These are phyloP conservation scores for Acarospora socialis DNA, from an alignment of 2,329 filamentous ascomycete genomes.

Conservation along the genomic window DNA sequence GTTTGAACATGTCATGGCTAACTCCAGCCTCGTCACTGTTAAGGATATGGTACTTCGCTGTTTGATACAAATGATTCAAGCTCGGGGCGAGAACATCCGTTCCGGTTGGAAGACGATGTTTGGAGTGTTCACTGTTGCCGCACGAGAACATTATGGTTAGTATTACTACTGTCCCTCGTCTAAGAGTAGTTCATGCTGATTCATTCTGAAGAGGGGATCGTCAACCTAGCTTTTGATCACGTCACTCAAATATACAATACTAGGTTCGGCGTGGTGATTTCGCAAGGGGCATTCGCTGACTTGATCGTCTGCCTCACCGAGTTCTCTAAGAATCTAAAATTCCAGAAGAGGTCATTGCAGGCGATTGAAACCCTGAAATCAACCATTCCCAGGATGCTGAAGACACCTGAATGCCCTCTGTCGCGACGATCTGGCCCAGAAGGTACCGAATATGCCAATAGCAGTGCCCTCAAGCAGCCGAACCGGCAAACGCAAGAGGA, in stretches of 20 bases:
- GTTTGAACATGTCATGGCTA: constrained; percentile 93
- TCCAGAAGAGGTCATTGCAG: constrained; percentile 95
- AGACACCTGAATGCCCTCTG: constrained; percentile 85
- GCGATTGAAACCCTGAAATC: constrained; percentile 92
- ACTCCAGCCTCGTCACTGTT: constrained; percentile 78
- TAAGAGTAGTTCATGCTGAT: constrained; percentile 14
- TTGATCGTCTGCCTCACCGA: constrained; percentile 92
- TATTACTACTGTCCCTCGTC: constrained; percentile 2
- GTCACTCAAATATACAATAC: constrained; percentile 92
- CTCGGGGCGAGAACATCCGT: constrained; percentile 86
- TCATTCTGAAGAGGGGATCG: constrained; percentile 57
- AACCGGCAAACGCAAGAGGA: constrained; percentile 83
- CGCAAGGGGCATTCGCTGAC: constrained; percentile 92
- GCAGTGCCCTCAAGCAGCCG: constrained; percentile 42
- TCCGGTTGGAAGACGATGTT: constrained; percentile 99
- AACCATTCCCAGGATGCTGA: constrained; percentile 86
- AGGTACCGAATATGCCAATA: too few species aligned
- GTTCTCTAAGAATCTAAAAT: constrained; percentile 96
- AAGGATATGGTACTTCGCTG: constrained; percentile 97
- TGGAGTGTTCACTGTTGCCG: constrained; percentile 92
- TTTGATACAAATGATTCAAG: constrained; percentile 98
- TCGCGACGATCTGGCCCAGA: constrained; percentile 48
- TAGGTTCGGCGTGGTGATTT: constrained; percentile 88
- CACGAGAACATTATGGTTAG: constrained; percentile 67
- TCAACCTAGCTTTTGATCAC: constrained; percentile 93